Evolutionary conservation across 331 rosid genomes (phyloP), one percentile per base, ranked within the genome.

Genomic region (Acacia concinna): DNA sequence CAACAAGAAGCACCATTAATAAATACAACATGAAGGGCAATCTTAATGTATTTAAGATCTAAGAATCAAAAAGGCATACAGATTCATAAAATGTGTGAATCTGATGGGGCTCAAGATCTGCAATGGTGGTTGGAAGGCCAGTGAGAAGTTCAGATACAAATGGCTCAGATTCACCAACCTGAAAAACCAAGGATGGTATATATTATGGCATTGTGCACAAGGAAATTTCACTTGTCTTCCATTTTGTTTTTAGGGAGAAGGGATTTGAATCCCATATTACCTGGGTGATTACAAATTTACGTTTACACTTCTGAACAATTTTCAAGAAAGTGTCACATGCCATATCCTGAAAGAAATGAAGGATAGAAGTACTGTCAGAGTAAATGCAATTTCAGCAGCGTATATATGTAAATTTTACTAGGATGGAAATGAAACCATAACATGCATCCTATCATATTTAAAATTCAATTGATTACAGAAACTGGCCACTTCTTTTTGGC

Each of bases 301-400:
- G 91, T 87, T 86, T 92, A 86, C 98, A 94, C 88, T 90, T 94
- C 82, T 90, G 96, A 78, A 92, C 97, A 77, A 94, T 94, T 85
- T 94, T 94, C 82, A 94, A 71, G 83, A 94, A 94, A 35, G 98
- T 94, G 75, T 94, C 98, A 62, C 98, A 94, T 13, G 98, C 98
- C 98, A 94, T 94, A 86, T 94, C 98, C 98, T 94, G 88, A 87
- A 86, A 79, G 63, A 83, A 28, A 74, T 27, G n/a, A 81, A 81
- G 76, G 30, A 59, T 27, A 28, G 37, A 54, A 8, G 40, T 14
- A 52, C 17, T 28, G 41, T 66, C 18, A 74, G 56, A 17, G 3
- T 30, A 14, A 21, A 28, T 37, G 62, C 46, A 84, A 63, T 75
- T 41, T 41, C 34, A 79, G 67, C 20, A 51, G 75, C 21, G 43